Conservation (phyloP, 129 eudicot genomes). For the Rutidosis leptorrhynchoides region DNA sequence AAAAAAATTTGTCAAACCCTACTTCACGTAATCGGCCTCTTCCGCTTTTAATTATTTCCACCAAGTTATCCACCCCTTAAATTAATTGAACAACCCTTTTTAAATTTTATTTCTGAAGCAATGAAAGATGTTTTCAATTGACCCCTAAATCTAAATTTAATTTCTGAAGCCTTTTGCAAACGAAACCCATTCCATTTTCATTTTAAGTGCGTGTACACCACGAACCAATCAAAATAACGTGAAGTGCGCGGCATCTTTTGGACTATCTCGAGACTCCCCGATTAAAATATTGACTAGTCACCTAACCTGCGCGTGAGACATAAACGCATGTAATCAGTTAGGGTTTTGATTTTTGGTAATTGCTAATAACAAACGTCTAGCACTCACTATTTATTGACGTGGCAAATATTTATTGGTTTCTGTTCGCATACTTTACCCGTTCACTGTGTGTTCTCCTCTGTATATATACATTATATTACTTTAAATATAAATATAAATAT, state of each 20-base stretch:
- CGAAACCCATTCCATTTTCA: not conserved
- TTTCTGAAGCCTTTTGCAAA: not conserved
- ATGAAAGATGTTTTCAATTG: constrained; percentile 17
- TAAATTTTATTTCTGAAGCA: constrained; percentile 13
- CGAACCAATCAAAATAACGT: not conserved
- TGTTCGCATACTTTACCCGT: constrained; percentile 8
- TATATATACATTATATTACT: constrained; percentile 9
- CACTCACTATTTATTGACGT: constrained; percentile 26
- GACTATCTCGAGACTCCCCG: constrained; percentile 21
- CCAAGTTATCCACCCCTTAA: not conserved
- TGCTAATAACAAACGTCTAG: constrained; percentile 23
- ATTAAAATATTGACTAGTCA: constrained; percentile 27
- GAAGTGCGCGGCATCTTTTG: constrained; percentile 37
- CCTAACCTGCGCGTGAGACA: constrained; percentile 14
- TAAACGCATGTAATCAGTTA: constrained; percentile 25
- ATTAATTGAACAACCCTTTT: constrained; percentile 27
- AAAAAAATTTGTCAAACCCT: too few species aligned
- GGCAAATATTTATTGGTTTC: not conserved
- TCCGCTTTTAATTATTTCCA: constrained; percentile 19
- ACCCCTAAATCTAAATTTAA: constrained; percentile 13
- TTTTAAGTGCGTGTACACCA: not conserved
- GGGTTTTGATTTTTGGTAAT: constrained; percentile 29
- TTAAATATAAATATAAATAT: not conserved
- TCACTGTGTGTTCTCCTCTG: constrained; percentile 24
- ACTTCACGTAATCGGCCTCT: constrained; percentile 17